These are phyloP conservation scores for Teratosphaeria epicoccoides DNA, from an alignment of 2,329 filamentous ascomycete species.

Conservation along the genomic window DNA sequence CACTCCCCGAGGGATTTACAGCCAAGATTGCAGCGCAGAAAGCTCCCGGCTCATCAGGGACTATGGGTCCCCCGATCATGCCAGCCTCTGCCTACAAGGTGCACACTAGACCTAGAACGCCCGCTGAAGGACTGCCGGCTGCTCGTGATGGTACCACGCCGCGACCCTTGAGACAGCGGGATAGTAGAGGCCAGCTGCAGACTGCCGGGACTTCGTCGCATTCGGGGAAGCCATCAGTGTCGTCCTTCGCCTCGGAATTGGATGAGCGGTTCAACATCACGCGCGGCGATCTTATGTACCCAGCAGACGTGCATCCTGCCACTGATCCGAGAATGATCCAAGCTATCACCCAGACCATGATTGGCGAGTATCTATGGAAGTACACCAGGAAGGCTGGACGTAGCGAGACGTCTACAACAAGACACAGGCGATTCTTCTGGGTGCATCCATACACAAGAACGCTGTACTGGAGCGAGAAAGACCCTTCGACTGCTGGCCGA, in stretches of 20 bases:
- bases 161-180: constrained; percentile 35
- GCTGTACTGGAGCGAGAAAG: constrained; percentile 89
- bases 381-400: constrained; percentile 94
- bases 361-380: constrained; percentile 97
- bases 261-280: constrained; percentile 81
- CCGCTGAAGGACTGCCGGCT: constrained; percentile 13
- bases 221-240: constrained; percentile 69
- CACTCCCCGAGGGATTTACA: constrained; percentile 71
- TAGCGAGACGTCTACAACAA: constrained; percentile 74
- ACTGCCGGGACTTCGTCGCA: constrained; percentile 34
- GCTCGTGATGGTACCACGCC: constrained; percentile 47
- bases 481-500: constrained; percentile 70
- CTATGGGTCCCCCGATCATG: constrained; percentile 76
- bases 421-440: constrained; percentile 96
- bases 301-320: constrained; percentile 50
- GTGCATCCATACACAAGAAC: constrained; percentile 95
- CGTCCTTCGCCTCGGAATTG: constrained; percentile 89
- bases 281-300: constrained; percentile 40
- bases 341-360: constrained; percentile 98
- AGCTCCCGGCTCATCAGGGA: constrained; percentile 29
- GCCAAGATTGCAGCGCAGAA: constrained; percentile 65
- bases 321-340: constrained; percentile 98
- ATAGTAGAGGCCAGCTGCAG: constrained; percentile 34
- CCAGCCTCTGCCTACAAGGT: constrained; percentile 65
- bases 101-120: constrained; percentile 21